Percentiles rank a stretch among this genome's conserved stretches.
Evolutionary conservation across 129 eudicot species (phyloP).

Genomic region (Chrysanthemum makinoi): DNA sequence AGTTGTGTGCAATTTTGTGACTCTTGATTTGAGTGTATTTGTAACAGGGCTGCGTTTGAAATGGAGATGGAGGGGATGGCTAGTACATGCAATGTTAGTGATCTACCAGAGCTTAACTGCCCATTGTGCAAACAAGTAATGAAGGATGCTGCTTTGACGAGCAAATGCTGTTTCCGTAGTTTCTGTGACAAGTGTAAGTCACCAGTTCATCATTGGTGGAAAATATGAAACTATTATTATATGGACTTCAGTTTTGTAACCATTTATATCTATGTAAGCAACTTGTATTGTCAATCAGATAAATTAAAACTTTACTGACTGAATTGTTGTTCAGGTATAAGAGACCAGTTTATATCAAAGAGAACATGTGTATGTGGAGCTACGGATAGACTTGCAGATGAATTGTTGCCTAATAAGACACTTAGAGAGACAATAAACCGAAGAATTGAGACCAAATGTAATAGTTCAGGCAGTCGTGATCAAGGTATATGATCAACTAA

Average conservation of each 20-base stretch:
- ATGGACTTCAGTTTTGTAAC: neutral
- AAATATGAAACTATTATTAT: neutral
- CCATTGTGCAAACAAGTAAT: constrained; percentile 6
- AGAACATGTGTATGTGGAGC: constrained; percentile 4
- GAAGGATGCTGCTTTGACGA: constrained; percentile 5
- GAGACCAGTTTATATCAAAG: constrained; percentile 8
- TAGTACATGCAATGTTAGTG: neutral
- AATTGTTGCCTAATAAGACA: constrained; percentile 8
- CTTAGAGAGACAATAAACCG: constrained; percentile 5
- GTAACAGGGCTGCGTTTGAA: neutral
- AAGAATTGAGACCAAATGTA: neutral
- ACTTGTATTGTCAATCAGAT: neutral
- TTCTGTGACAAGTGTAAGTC: constrained; percentile 12
- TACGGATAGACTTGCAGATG: constrained; percentile 8
- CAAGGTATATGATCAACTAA: constrained; percentile 8
- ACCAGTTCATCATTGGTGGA: neutral
- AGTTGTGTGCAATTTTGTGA: neutral
- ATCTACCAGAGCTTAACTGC: neutral
- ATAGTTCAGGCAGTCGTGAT: neutral
- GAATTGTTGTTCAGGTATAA: constrained; percentile 3
- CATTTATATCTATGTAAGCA: no score
- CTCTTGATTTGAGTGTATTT: neutral
- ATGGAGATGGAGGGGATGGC: neutral
- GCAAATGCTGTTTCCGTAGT: constrained; percentile 16
- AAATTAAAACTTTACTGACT: neutral